These are phyloP conservation scores for Staphylotrichum tortipilum DNA, from an alignment of 495 filamentous ascomycete species.

Conservation along the genomic window DNA sequence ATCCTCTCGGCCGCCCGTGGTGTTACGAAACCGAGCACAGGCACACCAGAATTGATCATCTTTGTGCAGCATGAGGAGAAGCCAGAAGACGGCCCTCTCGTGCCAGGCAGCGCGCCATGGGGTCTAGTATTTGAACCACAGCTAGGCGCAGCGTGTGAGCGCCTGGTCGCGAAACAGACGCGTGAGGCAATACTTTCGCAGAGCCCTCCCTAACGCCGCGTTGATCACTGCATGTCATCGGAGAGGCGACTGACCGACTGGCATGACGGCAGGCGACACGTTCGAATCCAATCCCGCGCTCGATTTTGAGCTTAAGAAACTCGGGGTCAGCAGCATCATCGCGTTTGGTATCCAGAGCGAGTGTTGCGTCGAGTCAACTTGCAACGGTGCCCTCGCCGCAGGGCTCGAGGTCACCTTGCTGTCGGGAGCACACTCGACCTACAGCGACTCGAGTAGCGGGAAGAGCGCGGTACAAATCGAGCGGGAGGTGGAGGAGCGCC, in stretches of 20 bases:
- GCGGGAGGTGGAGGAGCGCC: slow-evolving; percentile 19
- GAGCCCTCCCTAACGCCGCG: too few relatives aligned
- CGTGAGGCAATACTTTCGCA: too few relatives aligned
- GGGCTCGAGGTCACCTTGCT: slow-evolving; percentile 25
- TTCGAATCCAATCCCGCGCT: slow-evolving; percentile 28
- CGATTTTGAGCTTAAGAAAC: slow-evolving; percentile 4
- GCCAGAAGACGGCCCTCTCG: slow-evolving; percentile 15
- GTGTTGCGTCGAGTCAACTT: slow-evolving; percentile 22
- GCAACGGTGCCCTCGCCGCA: slow-evolving; percentile 19
- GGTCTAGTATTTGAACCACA: slow-evolving; percentile 25
- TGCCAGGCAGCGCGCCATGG: slow-evolving; percentile 22
- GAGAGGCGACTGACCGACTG: too few relatives aligned
- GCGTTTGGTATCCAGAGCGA: slow-evolving; percentile 31
- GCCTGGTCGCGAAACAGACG: slow-evolving; percentile 19
- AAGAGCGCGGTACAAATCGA: slow-evolving; percentile 24
- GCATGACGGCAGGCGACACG: slow-evolving; percentile 14
- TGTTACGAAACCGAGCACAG: too few relatives aligned
- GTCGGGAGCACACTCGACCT: slow-evolving; percentile 30
- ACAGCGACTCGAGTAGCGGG: slow-evolving; percentile 13
- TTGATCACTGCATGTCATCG: too few relatives aligned
- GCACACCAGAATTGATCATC: slow-evolving; percentile 6
- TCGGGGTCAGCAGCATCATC: slow-evolving; percentile 16
- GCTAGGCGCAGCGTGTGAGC: slow-evolving; percentile 3
- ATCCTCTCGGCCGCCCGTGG: slow-evolving; percentile 16
- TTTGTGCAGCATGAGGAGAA: slow-evolving; percentile 28